Evolutionary conservation across 1,284 basidiomycete genomes (phyloP).

Genomic region (Leccinum pachyderme): DNA sequence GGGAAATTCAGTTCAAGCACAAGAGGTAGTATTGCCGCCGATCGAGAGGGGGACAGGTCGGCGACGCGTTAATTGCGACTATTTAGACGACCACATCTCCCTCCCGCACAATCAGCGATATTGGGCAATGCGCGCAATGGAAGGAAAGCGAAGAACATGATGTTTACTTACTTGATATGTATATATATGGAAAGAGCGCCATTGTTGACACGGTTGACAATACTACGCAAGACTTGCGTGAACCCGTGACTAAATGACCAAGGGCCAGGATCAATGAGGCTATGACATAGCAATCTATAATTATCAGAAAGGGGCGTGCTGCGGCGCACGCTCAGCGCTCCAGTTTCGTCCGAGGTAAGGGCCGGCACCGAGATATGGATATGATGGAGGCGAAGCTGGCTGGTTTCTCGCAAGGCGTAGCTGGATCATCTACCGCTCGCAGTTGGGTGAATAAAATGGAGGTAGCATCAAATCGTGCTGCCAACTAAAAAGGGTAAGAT

Average conservation of each 20-base stretch:
- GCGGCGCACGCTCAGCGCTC: slow-evolving; percentile 11
- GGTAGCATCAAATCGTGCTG: slow-evolving; percentile 11
- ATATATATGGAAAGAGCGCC: slow-evolving; percentile 7
- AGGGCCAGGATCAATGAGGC: slow-evolving; percentile 11
- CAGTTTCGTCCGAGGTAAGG: slow-evolving; percentile 12
- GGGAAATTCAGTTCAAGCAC: slow-evolving; percentile 6
- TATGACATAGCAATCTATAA: slow-evolving; percentile 10
- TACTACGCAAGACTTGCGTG: neutral
- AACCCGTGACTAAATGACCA: slow-evolving; percentile 11
- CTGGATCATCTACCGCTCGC: slow-evolving; percentile 12
- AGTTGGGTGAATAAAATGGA: slow-evolving; percentile 21
- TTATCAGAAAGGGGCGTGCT: slow-evolving; percentile 13
- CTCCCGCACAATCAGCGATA: slow-evolving; percentile 27
- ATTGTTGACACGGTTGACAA: slow-evolving; percentile 11
- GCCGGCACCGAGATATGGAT: slow-evolving; percentile 31
- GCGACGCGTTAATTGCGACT: slow-evolving; percentile 26
- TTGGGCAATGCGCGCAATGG: slow-evolving; percentile 9
- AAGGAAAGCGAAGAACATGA: slow-evolving; percentile 4
- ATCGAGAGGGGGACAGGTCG: slow-evolving; percentile 30
- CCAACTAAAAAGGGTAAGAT: slow-evolving; percentile 10
- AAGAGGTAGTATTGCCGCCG: slow-evolving; percentile 22
- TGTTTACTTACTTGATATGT: slow-evolving; percentile 21
- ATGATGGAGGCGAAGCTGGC: slow-evolving; percentile 4
- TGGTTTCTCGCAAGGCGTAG: slow-evolving; percentile 5
- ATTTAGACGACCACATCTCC: slow-evolving; percentile 4